Conservation (phyloP, 1,139 yeast species). For the Taphrina sp. region DNA sequence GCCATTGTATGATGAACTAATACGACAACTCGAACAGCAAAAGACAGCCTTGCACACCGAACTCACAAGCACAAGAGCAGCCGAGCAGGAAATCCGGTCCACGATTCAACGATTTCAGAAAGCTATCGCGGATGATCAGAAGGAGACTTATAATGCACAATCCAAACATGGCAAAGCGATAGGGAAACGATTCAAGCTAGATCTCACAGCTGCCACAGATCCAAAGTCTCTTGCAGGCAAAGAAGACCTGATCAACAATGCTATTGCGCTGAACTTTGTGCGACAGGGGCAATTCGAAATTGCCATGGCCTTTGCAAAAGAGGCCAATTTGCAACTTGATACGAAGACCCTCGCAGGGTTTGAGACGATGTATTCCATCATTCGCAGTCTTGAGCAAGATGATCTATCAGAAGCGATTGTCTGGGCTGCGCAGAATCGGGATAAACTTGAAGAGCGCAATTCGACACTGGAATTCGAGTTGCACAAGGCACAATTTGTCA, state of each 20-base stretch:
- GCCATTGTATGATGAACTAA: conserved; percentile 2
- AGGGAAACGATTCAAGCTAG: conserved; percentile 41
- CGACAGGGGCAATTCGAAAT: conserved; percentile 50
- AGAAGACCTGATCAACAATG: conserved; percentile 36
- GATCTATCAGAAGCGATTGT: conserved; percentile 48
- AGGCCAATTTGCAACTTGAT: conserved; percentile 44
- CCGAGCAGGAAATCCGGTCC: neutral
- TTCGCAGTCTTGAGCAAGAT: conserved; percentile 41
- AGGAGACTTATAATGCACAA: conserved; percentile 42
- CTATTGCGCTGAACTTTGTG: conserved; percentile 50
- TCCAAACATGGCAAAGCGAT: conserved; percentile 44
- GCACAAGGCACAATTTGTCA: conserved; percentile 58
- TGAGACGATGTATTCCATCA: conserved; percentile 45
- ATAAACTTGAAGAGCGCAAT: conserved; percentile 42
- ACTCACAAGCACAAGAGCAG: neutral
- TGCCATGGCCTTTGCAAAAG: conserved; percentile 44
- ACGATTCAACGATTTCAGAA: conserved; percentile 1
- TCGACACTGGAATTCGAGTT: conserved; percentile 59
- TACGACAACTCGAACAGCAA: conserved; percentile 8
- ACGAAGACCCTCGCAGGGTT: conserved; percentile 44
- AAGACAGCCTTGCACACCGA: neutral
- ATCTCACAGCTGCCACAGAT: conserved; percentile 41
- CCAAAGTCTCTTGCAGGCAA: conserved; percentile 30
- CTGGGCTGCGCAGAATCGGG: conserved; percentile 46
- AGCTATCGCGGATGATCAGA: conserved; percentile 40